Evolutionary conservation across 1,139 yeast genomes (phyloP).

Genomic region (Sugiyamaella pinicola): DNA sequence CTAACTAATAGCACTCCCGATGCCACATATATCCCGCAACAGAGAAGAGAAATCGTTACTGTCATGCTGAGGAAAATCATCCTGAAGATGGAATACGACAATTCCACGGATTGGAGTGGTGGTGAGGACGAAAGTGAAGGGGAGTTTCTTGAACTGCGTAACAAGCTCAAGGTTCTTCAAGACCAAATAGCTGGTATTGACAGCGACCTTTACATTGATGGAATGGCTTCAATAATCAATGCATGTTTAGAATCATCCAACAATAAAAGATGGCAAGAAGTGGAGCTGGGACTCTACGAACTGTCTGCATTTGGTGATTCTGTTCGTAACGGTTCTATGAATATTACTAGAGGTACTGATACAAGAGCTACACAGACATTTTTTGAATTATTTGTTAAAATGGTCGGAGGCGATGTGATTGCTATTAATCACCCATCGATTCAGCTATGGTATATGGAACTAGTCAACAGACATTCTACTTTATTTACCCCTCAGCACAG

Average conservation of each 20-base stretch:
- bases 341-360: constrained; percentile 54
- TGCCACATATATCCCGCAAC: constrained; percentile 37
- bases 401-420: constrained; percentile 59
- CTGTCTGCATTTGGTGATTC: constrained; percentile 78
- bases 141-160: constrained; percentile 78
- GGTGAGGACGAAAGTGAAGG: constrained; percentile 61
- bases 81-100: constrained; percentile 77
- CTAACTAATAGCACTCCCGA: constrained; percentile 38
- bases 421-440: constrained; percentile 65
- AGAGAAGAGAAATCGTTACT: constrained; percentile 55
- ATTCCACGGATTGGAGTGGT: constrained; percentile 60
- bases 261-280: constrained; percentile 61
- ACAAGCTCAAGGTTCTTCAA: constrained; percentile 73
- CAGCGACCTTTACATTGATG: constrained; percentile 71
- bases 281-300: constrained; percentile 86
- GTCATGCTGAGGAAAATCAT: constrained; percentile 70
- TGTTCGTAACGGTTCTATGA: constrained; percentile 70
- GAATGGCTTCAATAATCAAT: constrained; percentile 66
- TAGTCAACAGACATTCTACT: constrained; percentile 75
- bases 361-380: constrained; percentile 35
- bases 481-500: constrained; percentile 53
- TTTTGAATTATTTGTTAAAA: constrained; percentile 59
- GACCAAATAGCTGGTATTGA: constrained; percentile 79
- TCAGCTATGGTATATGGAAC: constrained; percentile 79
- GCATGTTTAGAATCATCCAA: constrained; percentile 47